Percentiles rank a stretch among this genome's conserved stretches.
Conservation (phyloP, 2,329 filamentous ascomycete genomes). For the Penicillium oxalicum region DNA sequence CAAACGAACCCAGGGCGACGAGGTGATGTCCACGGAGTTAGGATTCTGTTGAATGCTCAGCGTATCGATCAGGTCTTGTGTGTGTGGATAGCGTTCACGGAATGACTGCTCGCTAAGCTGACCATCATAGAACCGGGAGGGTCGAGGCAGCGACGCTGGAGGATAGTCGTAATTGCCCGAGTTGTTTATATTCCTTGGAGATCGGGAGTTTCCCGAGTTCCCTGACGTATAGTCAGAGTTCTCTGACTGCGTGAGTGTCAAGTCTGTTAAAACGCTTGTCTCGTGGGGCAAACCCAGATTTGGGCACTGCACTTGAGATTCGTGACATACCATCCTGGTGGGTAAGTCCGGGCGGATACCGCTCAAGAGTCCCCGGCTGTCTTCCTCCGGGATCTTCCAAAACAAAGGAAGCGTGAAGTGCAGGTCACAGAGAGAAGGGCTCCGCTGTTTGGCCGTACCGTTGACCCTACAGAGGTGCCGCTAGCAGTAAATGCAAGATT, state of each 20-base stretch:
- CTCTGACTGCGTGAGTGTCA: slow-evolving; percentile 1
- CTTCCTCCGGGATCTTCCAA: slow-evolving; percentile 1
- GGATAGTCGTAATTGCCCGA: slow-evolving; percentile 41
- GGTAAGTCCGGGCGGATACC: slow-evolving; percentile 5
- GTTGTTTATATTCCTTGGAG: slow-evolving; percentile 17
- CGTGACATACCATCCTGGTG: slow-evolving; percentile 20
- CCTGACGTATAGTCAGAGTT: not conserved
- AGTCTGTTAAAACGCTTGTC: not conserved
- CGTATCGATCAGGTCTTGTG: slow-evolving; percentile 5
- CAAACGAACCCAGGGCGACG: not conserved
- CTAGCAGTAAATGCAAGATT: not conserved
- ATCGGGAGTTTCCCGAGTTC: not conserved
- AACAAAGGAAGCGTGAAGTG: slow-evolving; percentile 1
- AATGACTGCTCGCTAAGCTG: not conserved
- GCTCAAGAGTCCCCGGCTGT: slow-evolving; percentile 1
- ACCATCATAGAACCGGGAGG: slow-evolving; percentile 16
- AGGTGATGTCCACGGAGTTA: not conserved
- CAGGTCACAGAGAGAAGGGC: not conserved
- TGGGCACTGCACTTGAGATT: slow-evolving; percentile 5
- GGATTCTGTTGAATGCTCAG: not conserved
- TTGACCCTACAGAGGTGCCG: slow-evolving; percentile 1
- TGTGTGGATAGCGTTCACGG: slow-evolving; percentile 16
- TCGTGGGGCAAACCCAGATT: slow-evolving; percentile 5
- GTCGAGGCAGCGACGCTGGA: slow-evolving; percentile 30
- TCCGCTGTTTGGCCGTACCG: not conserved